Conservation (phyloP, 164 flowering plant species). For the Pachysandra terminalis region DNA sequence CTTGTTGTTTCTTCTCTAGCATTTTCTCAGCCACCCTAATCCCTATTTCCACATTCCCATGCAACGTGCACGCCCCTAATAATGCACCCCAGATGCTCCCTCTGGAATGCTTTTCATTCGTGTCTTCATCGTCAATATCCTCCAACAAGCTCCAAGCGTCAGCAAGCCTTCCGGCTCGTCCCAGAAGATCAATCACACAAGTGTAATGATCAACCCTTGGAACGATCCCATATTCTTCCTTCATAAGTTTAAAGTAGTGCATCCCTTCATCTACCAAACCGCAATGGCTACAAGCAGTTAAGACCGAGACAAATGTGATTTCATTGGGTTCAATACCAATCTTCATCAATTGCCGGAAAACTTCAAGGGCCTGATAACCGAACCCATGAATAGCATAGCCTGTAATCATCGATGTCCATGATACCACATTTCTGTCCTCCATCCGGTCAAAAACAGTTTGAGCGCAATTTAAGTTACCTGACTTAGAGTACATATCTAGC, state of each 20-base stretch:
- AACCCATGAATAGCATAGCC: conserved; percentile 38
- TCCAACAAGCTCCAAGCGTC: conserved; percentile 31
- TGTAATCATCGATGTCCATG: conserved; percentile 37
- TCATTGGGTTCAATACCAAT: conserved; percentile 34
- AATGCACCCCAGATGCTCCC: conserved; percentile 27
- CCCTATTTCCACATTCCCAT: conserved; percentile 38
- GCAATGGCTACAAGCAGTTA: conserved; percentile 36
- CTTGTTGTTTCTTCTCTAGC: conserved; percentile 27
- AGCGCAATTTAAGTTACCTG: conserved; percentile 21
- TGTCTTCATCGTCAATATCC: conserved; percentile 17
- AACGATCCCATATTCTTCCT: conserved; percentile 21
- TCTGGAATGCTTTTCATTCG: conserved; percentile 1
- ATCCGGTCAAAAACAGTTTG: conserved; percentile 19
- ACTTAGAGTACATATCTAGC: conserved; percentile 38
- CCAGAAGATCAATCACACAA: conserved; percentile 38
- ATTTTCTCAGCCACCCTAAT: conserved; percentile 27
- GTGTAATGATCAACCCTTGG: conserved; percentile 33
- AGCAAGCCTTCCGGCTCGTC: conserved; percentile 34
- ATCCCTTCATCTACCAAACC: conserved; percentile 37
- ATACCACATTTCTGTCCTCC: conserved; percentile 23
- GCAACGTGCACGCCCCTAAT: conserved; percentile 38
- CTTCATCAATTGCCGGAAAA: conserved; percentile 28
- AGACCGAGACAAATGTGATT: conserved; percentile 36
- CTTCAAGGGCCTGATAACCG: conserved; percentile 26
- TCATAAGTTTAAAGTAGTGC: conserved; percentile 31